Evolutionary conservation across 139 green algal species (phyloP).

Genomic region (Chloropicon primus): DNA sequence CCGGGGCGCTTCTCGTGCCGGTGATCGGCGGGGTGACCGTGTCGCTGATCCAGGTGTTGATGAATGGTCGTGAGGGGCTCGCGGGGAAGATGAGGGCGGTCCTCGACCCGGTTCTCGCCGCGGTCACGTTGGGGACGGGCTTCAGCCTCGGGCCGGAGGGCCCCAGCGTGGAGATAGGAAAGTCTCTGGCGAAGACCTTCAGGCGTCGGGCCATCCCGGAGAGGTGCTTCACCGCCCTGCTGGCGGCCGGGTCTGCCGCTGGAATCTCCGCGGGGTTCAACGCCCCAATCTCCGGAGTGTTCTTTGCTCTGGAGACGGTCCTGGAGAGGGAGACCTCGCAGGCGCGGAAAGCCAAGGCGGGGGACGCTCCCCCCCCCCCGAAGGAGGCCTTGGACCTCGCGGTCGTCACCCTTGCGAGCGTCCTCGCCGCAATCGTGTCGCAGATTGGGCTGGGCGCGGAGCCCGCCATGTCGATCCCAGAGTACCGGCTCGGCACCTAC

Average conservation of each 20-base stretch:
- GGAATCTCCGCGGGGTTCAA: slow-evolving; percentile 88
- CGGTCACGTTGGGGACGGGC: slow-evolving; percentile 65
- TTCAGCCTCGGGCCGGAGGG: slow-evolving; percentile 80
- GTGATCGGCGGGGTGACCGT: background rate
- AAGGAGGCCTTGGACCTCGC: slow-evolving; percentile 20
- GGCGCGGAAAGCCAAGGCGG: background rate
- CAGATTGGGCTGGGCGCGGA: slow-evolving; percentile 45
- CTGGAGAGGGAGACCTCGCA: slow-evolving; percentile 31
- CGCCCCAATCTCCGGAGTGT: slow-evolving; percentile 74
- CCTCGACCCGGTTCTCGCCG: slow-evolving; percentile 36
- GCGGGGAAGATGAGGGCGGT: background rate
- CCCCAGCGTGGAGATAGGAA: slow-evolving; percentile 84
- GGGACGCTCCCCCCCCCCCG: background rate
- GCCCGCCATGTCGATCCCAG: slow-evolving; percentile 35
- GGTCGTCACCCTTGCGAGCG: slow-evolving; percentile 55
- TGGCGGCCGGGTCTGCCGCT: slow-evolving; percentile 67
- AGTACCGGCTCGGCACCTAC: background rate
- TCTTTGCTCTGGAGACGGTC: slow-evolving; percentile 88
- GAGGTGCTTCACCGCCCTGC: slow-evolving; percentile 20
- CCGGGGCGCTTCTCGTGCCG: background rate
- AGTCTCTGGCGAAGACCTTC: slow-evolving; percentile 33
- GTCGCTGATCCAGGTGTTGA: background rate
- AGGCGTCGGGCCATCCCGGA: background rate
- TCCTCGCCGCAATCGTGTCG: slow-evolving; percentile 47
- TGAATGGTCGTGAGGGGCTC: background rate